A percentile compares a stretch with the other conserved stretches of the same genome.
Evolutionary conservation across 2,329 filamentous ascomycete genomes (phyloP).

Genomic region (Stachybotrys chartarum): DNA sequence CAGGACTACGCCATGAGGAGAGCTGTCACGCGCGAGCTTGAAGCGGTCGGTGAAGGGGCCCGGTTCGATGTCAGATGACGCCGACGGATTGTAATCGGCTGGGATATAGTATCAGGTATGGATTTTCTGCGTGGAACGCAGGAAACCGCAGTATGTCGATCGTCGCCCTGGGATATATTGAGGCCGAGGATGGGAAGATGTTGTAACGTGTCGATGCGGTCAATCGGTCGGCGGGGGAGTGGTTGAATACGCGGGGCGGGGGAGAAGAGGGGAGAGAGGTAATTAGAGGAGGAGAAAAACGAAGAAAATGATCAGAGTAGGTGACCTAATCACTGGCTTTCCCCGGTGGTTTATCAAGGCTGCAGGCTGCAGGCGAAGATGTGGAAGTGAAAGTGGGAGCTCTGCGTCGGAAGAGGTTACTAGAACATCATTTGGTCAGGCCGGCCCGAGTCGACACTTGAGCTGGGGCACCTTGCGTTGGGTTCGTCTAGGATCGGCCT

Average conservation of each 20-base stretch:
- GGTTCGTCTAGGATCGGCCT: neutral
- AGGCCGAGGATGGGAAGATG: neutral
- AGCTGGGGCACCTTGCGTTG: neutral
- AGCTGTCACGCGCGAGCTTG: conserved; percentile 23
- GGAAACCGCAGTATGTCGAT: no score
- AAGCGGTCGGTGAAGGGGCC: neutral
- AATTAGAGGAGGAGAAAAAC: neutral
- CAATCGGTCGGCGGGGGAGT: neutral
- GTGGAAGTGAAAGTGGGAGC: neutral
- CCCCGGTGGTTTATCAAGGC: neutral
- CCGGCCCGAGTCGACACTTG: neutral
- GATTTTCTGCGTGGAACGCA: no score
- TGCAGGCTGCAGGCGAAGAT: neutral
- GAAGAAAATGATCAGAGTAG: no score
- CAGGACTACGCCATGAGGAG: conserved; percentile 58
- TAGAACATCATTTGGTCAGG: neutral
- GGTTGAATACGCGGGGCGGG: neutral
- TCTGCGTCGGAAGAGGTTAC: neutral
- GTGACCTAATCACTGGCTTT: neutral
- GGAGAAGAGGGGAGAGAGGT: neutral
- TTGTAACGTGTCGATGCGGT: neutral
- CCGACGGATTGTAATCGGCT: neutral
- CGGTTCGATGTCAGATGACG: neutral
- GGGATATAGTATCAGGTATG: no score
- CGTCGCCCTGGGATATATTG: no score